Conservation (phyloP, 2,329 filamentous ascomycete genomes). For the Penicillium sp. region DNA sequence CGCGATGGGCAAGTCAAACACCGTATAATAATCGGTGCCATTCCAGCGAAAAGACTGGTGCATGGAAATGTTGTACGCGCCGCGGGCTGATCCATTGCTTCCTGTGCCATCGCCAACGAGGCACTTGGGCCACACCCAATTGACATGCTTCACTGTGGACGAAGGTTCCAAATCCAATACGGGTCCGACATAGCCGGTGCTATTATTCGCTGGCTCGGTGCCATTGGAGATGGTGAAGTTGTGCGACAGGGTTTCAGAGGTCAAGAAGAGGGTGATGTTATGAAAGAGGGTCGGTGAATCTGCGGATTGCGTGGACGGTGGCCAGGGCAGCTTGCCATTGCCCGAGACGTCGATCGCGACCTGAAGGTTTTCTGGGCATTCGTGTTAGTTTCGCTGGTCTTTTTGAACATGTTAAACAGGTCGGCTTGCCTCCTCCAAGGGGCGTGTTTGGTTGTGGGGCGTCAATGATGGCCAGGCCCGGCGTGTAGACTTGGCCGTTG, state of each 20-base stretch:
- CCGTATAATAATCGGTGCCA: conserved; percentile 67
- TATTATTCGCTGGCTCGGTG: conserved; percentile 55
- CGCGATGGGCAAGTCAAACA: conserved; percentile 72
- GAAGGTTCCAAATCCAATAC: conserved; percentile 69
- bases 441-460: conserved; percentile 70
- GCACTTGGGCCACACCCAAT: conserved; percentile 74
- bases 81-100: conserved; percentile 58
- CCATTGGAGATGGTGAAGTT: conserved; percentile 74
- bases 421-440: conserved; percentile 63
- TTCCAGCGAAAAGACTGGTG: conserved; percentile 73
- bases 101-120: conserved; percentile 64
- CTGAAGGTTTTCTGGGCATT: conserved; percentile 26
- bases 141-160: conserved; percentile 75
- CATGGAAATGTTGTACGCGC: conserved; percentile 73
- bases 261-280: conserved; percentile 29
- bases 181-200: conserved; percentile 60
- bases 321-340: conserved; percentile 30
- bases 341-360: conserved; percentile 32
- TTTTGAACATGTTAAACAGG: conserved; percentile 49
- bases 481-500: conserved; percentile 72
- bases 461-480: conserved; percentile 70
- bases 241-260: conserved; percentile 26
- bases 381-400: neutral
- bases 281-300: conserved; percentile 25
- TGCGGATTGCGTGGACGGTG: conserved; percentile 19